Evolutionary conservation across 2,329 filamentous ascomycete species (phyloP).

Genomic region (Lachnellula subtilissima): DNA sequence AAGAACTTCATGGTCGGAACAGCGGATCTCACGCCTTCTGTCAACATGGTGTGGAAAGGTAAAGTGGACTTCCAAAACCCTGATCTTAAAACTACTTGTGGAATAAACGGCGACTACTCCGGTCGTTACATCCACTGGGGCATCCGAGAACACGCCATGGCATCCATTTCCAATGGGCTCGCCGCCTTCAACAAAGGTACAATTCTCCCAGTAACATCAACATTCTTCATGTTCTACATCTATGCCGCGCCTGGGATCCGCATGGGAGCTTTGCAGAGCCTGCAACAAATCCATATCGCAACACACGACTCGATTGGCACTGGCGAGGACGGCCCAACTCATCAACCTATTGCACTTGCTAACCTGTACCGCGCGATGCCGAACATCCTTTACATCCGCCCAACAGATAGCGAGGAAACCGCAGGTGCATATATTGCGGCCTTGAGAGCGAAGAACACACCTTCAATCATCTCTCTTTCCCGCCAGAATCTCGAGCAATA

Average conservation of each 20-base stretch:
- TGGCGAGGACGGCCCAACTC: constrained; percentile 58
- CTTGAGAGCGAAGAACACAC: constrained; percentile 37
- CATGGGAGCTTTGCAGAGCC: constrained; percentile 53
- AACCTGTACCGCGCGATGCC: constrained; percentile 58
- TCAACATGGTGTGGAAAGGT: constrained; percentile 51
- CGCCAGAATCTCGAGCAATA: constrained; percentile 41
- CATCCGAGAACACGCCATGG: constrained; percentile 59
- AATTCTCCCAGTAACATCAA: constrained; percentile 52
- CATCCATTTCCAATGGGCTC: constrained; percentile 51
- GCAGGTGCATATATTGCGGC: constrained; percentile 50
- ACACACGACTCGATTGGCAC: constrained; percentile 58
- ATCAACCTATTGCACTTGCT: constrained; percentile 56
- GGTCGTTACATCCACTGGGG: constrained; percentile 57
- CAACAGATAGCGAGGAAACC: constrained; percentile 53
- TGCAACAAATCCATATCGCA: constrained; percentile 54
- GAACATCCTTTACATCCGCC: constrained; percentile 56
- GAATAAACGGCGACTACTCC: constrained; percentile 49
- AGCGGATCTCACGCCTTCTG: constrained; percentile 48
- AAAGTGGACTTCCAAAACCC: constrained; percentile 47
- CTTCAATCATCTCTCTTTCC: constrained; percentile 46
- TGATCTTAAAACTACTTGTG: constrained; percentile 37
- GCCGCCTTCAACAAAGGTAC: constrained; percentile 52
- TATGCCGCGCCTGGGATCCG: constrained; percentile 54
- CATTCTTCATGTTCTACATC: constrained; percentile 61
- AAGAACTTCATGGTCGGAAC: constrained; percentile 50